Conservation (phyloP, 2,329 filamentous ascomycete genomes). For the Epichloe aotearoae region DNA sequence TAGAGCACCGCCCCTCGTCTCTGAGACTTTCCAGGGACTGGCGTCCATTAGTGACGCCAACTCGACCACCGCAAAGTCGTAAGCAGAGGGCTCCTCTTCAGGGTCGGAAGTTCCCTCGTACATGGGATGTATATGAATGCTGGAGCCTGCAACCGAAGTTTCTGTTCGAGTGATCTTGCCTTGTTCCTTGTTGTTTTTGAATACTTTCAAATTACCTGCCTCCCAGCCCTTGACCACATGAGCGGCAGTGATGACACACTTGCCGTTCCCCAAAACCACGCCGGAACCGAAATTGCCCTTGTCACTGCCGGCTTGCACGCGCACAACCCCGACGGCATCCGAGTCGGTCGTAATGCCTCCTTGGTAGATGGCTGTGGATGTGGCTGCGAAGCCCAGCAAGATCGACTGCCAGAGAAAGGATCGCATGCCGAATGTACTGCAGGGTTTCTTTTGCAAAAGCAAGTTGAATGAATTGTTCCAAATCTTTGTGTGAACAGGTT, state of each 20-base stretch:
- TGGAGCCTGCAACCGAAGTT: accelerated
- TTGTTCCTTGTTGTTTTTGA: background rate
- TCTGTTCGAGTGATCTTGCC: background rate
- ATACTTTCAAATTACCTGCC: background rate
- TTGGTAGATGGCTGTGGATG: background rate
- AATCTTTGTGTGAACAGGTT: background rate
- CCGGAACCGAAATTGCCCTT: background rate
- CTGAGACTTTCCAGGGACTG: background rate
- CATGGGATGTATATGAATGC: background rate
- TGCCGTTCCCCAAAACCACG: background rate
- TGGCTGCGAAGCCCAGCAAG: background rate
- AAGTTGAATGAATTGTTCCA: background rate
- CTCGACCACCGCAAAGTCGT: background rate
- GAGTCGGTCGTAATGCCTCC: background rate
- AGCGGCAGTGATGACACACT: background rate
- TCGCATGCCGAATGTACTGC: background rate
- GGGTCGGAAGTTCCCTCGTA: background rate
- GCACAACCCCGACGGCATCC: background rate
- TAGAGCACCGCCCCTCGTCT: background rate
- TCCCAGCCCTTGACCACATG: background rate
- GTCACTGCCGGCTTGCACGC: background rate
- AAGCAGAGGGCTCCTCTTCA: background rate
- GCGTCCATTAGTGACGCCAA: background rate
- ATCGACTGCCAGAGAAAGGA: background rate
- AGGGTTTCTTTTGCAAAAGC: background rate